Evolutionary conservation across 2,329 filamentous ascomycete genomes (phyloP).

Genomic region (Botrytis galanthina): DNA sequence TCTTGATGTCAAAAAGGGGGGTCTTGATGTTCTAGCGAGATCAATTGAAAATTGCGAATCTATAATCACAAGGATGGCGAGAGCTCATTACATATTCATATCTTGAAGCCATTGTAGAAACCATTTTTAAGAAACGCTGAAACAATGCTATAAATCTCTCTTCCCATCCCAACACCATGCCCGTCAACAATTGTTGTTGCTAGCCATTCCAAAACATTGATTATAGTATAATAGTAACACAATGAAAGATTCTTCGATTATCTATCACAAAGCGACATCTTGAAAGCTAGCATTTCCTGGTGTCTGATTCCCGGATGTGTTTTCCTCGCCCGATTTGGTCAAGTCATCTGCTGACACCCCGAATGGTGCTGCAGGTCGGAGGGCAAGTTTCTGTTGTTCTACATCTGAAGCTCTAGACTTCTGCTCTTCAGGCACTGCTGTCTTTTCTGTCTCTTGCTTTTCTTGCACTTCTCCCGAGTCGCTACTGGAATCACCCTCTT

Average conservation of each 20-base stretch:
- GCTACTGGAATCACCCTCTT: conserved; percentile 26
- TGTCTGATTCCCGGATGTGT: conserved; percentile 42
- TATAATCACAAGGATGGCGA: conserved; percentile 11
- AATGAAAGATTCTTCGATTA: conserved; percentile 4
- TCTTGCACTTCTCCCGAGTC: conserved; percentile 33
- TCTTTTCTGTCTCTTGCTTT: conserved; percentile 38
- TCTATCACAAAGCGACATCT: conserved; percentile 55
- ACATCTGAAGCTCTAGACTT: conserved; percentile 56
- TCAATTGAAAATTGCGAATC: neutral
- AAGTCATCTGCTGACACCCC: conserved; percentile 37
- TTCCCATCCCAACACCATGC: conserved; percentile 19
- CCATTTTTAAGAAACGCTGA: conserved; percentile 1
- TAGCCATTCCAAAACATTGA: conserved; percentile 6
- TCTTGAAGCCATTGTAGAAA: conserved; percentile 4
- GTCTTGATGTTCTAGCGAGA: neutral
- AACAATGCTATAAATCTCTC: neutral
- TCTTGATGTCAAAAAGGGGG: neutral
- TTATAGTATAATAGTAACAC: conserved; percentile 17
- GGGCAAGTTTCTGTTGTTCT: conserved; percentile 52
- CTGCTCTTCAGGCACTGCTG: conserved; percentile 48
- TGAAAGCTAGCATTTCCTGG: conserved; percentile 60
- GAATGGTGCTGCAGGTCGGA: conserved; percentile 43
- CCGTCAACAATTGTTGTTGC: neutral
- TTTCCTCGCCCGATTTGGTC: conserved; percentile 42
- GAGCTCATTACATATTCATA: conserved; percentile 16